phyloP scores from a whole-genome alignment of 1,284 basidiomycete genomes.

The Pisolithus thermaeus region DNA sequence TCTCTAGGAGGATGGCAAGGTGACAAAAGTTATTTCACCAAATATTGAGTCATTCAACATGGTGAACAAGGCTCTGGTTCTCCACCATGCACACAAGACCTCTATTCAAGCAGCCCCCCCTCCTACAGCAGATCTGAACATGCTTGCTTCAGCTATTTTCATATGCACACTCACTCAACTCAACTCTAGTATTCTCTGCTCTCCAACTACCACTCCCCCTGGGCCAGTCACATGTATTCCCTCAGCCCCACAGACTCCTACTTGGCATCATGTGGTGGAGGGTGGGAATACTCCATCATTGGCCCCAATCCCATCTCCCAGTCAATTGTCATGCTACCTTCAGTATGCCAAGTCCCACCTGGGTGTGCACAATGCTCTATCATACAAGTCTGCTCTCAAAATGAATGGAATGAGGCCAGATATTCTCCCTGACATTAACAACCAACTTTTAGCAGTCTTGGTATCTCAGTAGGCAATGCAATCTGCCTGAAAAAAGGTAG shows the following conservation, averaged over 20 bases:
- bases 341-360: too few relatives aligned
- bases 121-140: constrained; percentile 2
- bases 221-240: not conserved
- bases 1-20: not conserved
- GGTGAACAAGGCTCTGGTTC: constrained; percentile 1
- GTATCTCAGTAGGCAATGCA: too few relatives aligned
- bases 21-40: not conserved
- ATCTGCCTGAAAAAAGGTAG: too few relatives aligned
- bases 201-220: not conserved
- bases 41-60: constrained; percentile 8
- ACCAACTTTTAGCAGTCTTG: too few relatives aligned
- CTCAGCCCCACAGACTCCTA: not conserved
- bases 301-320: constrained; percentile 3
- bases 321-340: constrained; percentile 7
- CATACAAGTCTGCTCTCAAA: too few relatives aligned
- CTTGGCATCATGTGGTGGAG: not conserved
- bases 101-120: not conserved
- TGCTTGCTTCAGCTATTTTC: constrained; percentile 2
- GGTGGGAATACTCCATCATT: not conserved
- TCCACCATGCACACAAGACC: not conserved
- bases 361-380: too few relatives aligned
- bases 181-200: not conserved
- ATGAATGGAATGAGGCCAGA: too few relatives aligned
- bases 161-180: constrained; percentile 2
- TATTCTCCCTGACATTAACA: too few relatives aligned